Percentiles rank a stretch among this genome's conserved stretches.
phyloP scores from a whole-genome alignment of 2,329 filamentous ascomycete genomes.

The Ophiostoma quercus region DNA sequence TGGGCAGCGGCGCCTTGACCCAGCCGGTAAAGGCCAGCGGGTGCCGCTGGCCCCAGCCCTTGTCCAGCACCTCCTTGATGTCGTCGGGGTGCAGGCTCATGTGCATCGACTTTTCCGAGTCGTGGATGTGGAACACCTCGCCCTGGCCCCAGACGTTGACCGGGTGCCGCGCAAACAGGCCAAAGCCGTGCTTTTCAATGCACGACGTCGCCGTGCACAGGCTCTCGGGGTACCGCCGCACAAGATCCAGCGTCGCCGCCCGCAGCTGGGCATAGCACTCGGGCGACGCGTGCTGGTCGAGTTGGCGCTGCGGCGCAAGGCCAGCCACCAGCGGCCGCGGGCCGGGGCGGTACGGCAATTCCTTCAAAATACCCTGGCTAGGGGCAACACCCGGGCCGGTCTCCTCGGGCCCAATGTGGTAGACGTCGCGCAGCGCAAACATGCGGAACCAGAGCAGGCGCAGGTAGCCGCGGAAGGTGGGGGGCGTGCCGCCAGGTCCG shows the following conservation, averaged over 20 bases:
- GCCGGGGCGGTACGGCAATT: constrained; percentile 57
- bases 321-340: constrained; percentile 63
- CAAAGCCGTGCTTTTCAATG: constrained; percentile 76
- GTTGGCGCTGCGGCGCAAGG: constrained; percentile 76
- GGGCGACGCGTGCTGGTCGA: constrained; percentile 57
- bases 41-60: constrained; percentile 73
- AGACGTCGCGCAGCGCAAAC: constrained; percentile 66
- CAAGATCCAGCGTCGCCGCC: constrained; percentile 47
- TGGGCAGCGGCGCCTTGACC: constrained; percentile 63
- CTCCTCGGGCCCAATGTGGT: constrained; percentile 46
- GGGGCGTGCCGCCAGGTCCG: constrained; percentile 74
- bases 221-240: constrained; percentile 38
- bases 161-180: constrained; percentile 63
- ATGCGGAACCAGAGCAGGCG: constrained; percentile 69
- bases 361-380: constrained; percentile 52
- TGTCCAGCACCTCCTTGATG: constrained; percentile 63
- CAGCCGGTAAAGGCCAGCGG: constrained; percentile 62
- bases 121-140: constrained; percentile 78
- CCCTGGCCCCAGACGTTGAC: constrained; percentile 67
- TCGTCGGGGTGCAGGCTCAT: constrained; percentile 75
- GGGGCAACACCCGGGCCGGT: constrained; percentile 46
- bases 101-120: constrained; percentile 70
- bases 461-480: constrained; percentile 67
- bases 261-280: constrained; percentile 53
- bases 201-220: constrained; percentile 64